Conservation (phyloP, 1,139 yeast species). For the Blastobotrys aristatus region DNA sequence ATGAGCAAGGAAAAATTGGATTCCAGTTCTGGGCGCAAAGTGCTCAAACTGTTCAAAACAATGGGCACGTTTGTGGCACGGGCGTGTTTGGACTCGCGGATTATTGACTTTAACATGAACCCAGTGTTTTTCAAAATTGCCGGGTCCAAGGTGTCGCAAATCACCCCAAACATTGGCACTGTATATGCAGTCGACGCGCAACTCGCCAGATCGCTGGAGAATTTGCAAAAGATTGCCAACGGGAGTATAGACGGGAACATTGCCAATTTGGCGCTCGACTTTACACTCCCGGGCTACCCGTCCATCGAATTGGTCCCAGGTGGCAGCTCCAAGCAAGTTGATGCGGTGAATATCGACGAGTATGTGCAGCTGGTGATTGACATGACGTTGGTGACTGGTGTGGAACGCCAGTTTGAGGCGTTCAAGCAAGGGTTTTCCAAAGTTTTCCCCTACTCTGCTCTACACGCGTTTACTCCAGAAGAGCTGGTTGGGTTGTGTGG, state of each 20-base stretch:
- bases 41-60: slow-evolving; percentile 52
- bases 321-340: slow-evolving; percentile 52
- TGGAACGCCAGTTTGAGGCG: slow-evolving; percentile 57
- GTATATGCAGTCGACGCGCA: slow-evolving; percentile 51
- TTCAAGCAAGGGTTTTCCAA: slow-evolving; percentile 78
- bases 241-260: slow-evolving; percentile 29
- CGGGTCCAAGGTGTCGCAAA: slow-evolving; percentile 15
- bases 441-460: slow-evolving; percentile 74
- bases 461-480: slow-evolving; percentile 63
- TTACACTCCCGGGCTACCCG: slow-evolving; percentile 74
- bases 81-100: slow-evolving; percentile 78
- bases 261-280: slow-evolving; percentile 53
- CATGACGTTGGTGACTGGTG: slow-evolving; percentile 59
- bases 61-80: slow-evolving; percentile 85
- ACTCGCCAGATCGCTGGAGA: slow-evolving; percentile 56
- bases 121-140: slow-evolving; percentile 52
- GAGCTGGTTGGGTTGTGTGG: slow-evolving; percentile 73
- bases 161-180: slow-evolving; percentile 38
- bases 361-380: slow-evolving; percentile 60
- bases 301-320: slow-evolving; percentile 51
- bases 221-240: slow-evolving; percentile 40
- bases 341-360: slow-evolving; percentile 48
- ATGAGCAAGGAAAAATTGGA: slow-evolving; percentile 35
- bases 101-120: slow-evolving; percentile 77
- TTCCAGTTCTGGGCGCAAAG: slow-evolving; percentile 41